Evolutionary conservation across 164 flowering plant genomes (phyloP).

Genomic region (Euptelea pleiosperma): DNA sequence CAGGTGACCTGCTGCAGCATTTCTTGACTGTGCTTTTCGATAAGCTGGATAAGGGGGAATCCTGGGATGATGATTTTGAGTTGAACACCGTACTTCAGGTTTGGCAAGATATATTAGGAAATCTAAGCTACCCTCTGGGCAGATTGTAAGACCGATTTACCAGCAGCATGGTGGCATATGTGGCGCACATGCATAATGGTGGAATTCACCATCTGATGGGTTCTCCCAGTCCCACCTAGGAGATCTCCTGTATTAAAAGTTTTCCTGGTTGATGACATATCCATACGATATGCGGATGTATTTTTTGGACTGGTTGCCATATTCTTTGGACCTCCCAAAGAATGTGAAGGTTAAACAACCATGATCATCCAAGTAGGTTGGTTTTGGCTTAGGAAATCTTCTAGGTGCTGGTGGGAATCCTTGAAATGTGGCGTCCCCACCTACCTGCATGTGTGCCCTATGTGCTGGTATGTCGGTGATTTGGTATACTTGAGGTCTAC

Average conservation of each 20-base stretch:
- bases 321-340: neutral
- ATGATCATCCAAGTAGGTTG: neutral
- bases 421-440: neutral
- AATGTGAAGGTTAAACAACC: too few species aligned
- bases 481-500: neutral
- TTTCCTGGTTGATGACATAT: neutral
- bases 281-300: neutral
- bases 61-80: constrained; percentile 96
- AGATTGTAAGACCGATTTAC: neutral
- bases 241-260: neutral
- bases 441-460: constrained; percentile 1
- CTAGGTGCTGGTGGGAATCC: neutral
- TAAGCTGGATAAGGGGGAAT: constrained; percentile 84
- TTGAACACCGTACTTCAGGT: constrained; percentile 91
- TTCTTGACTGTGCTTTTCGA: constrained; percentile 73
- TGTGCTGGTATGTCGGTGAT: constrained; percentile 3
- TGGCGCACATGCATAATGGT: neutral
- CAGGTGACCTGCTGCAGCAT: constrained; percentile 97
- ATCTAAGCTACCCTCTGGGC: neutral
- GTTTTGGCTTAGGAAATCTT: neutral
- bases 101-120: neutral
- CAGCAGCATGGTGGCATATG: neutral
- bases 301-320: neutral
- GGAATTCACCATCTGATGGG: neutral
- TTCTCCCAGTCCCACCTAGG: neutral